Evolutionary conservation across 164 flowering plant genomes (phyloP), one percentile per base, ranked within the genome.

Genomic region (Tinospora cordifolia): DNA sequence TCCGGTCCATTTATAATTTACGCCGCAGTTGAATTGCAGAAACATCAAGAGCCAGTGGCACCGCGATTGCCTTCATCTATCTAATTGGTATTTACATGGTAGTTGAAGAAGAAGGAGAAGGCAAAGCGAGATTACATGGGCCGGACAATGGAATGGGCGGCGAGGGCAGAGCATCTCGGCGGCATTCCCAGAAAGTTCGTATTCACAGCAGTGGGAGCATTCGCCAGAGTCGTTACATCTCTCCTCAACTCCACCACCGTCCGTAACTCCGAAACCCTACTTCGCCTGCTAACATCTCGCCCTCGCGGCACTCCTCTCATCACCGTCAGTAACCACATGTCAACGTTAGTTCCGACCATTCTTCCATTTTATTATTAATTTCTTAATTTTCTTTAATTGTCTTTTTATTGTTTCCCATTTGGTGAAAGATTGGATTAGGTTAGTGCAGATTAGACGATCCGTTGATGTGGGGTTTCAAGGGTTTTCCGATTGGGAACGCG

Each of bases 261-360:
- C 38, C 83, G 84, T 75, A 88, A 88, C 75, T 83, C 80, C 40
- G 84, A 86, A 66, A 85, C 89, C 38, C 89, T 90, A 12, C 12
- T 85, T 67, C 81, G 71, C 62, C 88, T 85, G 54, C 87, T 84
- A 49, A 84, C 75, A 21, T 82, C 83, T 38, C 85, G 96, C 21
- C 88, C 91, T 36, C 83, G 81, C n/a, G 87, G 87, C 9, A 80
- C 86, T 0, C 96, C 93, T 8, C 88, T 90, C 70, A 68, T 90
- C 78, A 90, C 92, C 17, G 90, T 90, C 70, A 88, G 96, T 83
- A 90, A 90, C 77, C 96, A 88, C 82, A 90, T 88, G 88, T 90
- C 96, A 75, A 90, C 93, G 87, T 89, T 40, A 67, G 85, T 66
- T 44, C 40, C 25, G 30, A 41, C 60, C 4, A 54, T 8, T 17